A percentile compares a stretch with the other conserved stretches of the same genome.
Conservation (phyloP, 2,329 filamentous ascomycete species). For the Magnaporthales sp. region DNA sequence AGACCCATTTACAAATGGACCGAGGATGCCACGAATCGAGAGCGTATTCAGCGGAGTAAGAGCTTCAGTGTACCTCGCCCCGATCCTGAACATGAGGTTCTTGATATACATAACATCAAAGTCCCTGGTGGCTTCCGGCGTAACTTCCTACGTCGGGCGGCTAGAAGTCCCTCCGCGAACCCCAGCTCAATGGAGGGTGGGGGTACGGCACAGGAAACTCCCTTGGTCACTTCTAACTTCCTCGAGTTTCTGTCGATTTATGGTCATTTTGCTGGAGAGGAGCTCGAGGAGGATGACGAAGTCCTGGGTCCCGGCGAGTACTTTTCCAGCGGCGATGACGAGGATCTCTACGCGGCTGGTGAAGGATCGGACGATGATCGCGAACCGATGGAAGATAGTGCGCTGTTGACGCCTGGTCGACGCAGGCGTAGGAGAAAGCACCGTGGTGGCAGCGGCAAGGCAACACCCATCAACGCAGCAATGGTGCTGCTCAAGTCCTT, state of each 20-base stretch:
- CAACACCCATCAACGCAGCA: slow-evolving; percentile 69
- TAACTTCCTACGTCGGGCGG: slow-evolving; percentile 75
- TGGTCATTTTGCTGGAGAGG: slow-evolving; percentile 94
- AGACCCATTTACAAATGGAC: slow-evolving; percentile 95
- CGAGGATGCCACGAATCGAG: slow-evolving; percentile 62
- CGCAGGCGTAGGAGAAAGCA: slow-evolving; percentile 69
- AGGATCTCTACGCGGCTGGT: slow-evolving; percentile 26
- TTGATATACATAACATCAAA: slow-evolving; percentile 85
- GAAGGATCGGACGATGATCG: slow-evolving; percentile 55
- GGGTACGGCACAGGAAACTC: slow-evolving; percentile 15
- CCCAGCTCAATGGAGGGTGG: slow-evolving; percentile 25
- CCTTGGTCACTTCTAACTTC: slow-evolving; percentile 82
- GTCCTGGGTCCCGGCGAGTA: slow-evolving; percentile 81
- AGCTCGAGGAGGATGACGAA: slow-evolving; percentile 94
- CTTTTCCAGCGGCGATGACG: slow-evolving; percentile 70
- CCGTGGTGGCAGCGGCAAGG: slow-evolving; percentile 65
- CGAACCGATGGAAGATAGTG: slow-evolving; percentile 81
- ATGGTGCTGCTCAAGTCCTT: slow-evolving; percentile 92
- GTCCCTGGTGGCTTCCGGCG: slow-evolving; percentile 89
- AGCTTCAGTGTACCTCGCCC: slow-evolving; percentile 76
- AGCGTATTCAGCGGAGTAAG: slow-evolving; percentile 66
- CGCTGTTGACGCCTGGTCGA: slow-evolving; percentile 68
- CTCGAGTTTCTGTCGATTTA: slow-evolving; percentile 93
- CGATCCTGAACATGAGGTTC: slow-evolving; percentile 67
- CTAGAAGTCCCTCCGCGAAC: slow-evolving; percentile 46